A percentile compares a stretch with the other conserved stretches of the same genome.
Evolutionary conservation across 73 alveolate genomes (phyloP).

Genomic region (Durusdinium trenchii): DNA sequence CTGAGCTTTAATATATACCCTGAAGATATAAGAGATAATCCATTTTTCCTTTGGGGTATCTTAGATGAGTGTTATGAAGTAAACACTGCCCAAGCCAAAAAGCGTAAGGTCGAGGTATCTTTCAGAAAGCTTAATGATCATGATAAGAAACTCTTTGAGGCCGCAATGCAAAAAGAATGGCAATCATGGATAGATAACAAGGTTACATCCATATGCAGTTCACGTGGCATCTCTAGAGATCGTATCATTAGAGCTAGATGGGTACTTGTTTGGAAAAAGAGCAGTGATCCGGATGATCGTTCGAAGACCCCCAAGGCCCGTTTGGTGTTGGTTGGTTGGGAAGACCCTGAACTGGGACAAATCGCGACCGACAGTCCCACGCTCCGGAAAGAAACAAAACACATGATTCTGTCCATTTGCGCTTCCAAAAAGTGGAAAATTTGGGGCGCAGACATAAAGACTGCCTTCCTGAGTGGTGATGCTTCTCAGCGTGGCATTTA

Average conservation of each 20-base stretch:
- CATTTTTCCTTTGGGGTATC: background rate
- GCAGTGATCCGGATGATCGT: constrained; percentile 1
- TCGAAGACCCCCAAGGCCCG: background rate
- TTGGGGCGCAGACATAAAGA: no score
- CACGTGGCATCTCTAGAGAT: background rate
- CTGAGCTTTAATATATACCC: background rate
- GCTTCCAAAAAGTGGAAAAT: background rate
- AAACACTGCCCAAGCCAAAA: background rate
- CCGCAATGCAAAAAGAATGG: constrained; percentile 23
- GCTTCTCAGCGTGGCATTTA: background rate
- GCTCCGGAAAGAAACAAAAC: background rate
- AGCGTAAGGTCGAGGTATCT: background rate
- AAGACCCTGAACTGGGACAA: constrained; percentile 20
- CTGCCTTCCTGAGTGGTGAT: background rate
- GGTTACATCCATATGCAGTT: background rate
- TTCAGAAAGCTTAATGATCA: background rate
- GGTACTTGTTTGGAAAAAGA: constrained; percentile 2
- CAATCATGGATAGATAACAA: constrained; percentile 19
- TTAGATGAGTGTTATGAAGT: background rate
- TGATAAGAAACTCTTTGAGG: background rate
- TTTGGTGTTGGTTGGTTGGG: background rate
- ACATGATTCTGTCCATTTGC: background rate
- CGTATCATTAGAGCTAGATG: background rate
- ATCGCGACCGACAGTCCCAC: constrained; percentile 30
- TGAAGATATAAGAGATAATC: background rate